Evolutionary conservation across 2,329 filamentous ascomycete genomes (phyloP).

Genomic region (Emmonsia crescens): DNA sequence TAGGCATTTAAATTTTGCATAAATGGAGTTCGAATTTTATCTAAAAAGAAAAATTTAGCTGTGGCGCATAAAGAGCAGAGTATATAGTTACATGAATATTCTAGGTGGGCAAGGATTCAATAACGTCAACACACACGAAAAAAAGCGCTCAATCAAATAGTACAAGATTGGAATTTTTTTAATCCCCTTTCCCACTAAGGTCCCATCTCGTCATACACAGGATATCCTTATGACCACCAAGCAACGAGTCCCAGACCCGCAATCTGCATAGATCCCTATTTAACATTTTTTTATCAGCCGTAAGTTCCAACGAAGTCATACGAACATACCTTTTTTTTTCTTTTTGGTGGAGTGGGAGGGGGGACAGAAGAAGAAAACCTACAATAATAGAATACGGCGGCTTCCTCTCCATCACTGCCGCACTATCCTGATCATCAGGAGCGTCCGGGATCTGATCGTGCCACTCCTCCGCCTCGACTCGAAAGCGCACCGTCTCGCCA

Average conservation of each 20-base stretch:
- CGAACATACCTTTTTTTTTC: no score
- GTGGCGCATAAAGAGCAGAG: neutral
- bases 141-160: neutral
- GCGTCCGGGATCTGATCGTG: constrained; percentile 71
- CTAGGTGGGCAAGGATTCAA: neutral
- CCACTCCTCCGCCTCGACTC: constrained; percentile 82
- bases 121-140: neutral
- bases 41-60: neutral
- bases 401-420: constrained; percentile 45
- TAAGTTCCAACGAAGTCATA: neutral
- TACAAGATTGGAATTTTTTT: neutral
- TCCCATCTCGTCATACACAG: neutral
- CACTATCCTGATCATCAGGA: constrained; percentile 52
- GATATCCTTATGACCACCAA: constrained; percentile 32
- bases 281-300: constrained; percentile 8
- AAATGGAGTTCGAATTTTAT: neutral
- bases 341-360: neutral
- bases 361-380: constrained; percentile 10
- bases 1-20: neutral
- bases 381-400: constrained; percentile 43
- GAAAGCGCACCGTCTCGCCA: constrained; percentile 77
- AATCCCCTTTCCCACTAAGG: neutral
- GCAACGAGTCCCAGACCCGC: constrained; percentile 34
- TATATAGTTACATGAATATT: neutral
- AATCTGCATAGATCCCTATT: constrained; percentile 37